Percentiles rank a stretch among this genome's conserved stretches.
Evolutionary conservation across 371 early-diverging fungal genomes (phyloP).

Genomic region (Mucor indicus): DNA sequence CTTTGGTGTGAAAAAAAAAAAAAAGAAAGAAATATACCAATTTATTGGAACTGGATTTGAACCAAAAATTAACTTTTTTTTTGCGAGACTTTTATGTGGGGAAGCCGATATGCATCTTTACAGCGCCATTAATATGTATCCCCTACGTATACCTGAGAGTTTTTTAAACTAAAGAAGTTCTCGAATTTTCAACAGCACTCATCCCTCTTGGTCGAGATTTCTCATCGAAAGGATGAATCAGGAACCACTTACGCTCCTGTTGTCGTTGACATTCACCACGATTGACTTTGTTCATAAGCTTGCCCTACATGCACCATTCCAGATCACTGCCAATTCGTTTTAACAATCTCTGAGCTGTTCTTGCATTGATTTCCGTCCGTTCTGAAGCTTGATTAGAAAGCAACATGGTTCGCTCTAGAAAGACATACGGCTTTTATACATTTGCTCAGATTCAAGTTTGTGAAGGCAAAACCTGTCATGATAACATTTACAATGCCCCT

Average conservation of each 20-base stretch:
- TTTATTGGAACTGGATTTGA: too few species aligned
- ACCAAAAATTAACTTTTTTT: too few species aligned
- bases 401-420: conserved; percentile 14
- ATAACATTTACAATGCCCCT: conserved; percentile 21
- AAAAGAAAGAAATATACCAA: too few species aligned
- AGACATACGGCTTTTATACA: conserved; percentile 15
- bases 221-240: conserved; percentile 21
- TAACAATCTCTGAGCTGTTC: conserved; percentile 15
- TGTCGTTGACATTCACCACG: conserved; percentile 24
- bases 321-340: conserved; percentile 12
- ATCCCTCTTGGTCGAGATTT: conserved; percentile 9
- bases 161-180: conserved; percentile 17
- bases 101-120: too few species aligned
- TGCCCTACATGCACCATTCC: conserved; percentile 14
- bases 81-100: too few species aligned
- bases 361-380: conserved; percentile 16
- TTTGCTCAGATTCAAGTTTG: conserved; percentile 13
- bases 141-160: conserved; percentile 18
- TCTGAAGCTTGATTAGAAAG: conserved; percentile 8
- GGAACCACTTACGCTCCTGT: conserved; percentile 17
- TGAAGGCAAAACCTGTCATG: conserved; percentile 16
- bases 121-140: too few species aligned
- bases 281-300: conserved; percentile 19
- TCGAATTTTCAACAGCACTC: conserved; percentile 14
- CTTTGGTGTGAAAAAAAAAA: too few species aligned